Percentiles rank a stretch among this genome's conserved stretches.
phyloP scores from a whole-genome alignment of 805 yeast species.

The Myxozyma mucilagina region DNA sequence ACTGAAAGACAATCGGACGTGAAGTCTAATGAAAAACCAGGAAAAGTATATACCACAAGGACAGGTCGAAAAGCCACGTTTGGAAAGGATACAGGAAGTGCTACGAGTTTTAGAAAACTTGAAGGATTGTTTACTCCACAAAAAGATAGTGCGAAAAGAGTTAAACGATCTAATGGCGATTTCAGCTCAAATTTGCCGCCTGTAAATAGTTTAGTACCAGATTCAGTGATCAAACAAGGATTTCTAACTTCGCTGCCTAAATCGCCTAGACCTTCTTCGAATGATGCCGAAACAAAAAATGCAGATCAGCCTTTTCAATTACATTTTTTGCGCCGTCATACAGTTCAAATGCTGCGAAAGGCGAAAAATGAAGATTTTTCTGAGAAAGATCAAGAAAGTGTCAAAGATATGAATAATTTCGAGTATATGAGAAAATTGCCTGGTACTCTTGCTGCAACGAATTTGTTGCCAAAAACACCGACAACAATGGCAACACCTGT shows the following conservation, averaged over 20 bases:
- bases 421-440: background rate
- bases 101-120: background rate
- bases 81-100: background rate
- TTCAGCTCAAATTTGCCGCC: background rate
- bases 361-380: background rate
- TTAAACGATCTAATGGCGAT: background rate
- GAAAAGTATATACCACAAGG: background rate
- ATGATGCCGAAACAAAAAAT: background rate
- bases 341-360: background rate
- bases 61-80: background rate
- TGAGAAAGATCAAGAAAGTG: background rate
- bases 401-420: background rate
- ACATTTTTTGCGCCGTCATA: background rate
- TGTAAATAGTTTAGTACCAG: background rate
- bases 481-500: background rate
- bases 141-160: background rate
- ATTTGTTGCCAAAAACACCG: background rate
- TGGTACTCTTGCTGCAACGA: background rate
- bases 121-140: background rate
- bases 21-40: background rate
- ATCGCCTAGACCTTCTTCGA: background rate
- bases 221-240: background rate
- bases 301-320: background rate
- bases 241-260: background rate
- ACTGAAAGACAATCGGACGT: background rate